Conservation (phyloP, 2,329 filamentous ascomycete genomes). For the Sporothrix dimorphospora region DNA sequence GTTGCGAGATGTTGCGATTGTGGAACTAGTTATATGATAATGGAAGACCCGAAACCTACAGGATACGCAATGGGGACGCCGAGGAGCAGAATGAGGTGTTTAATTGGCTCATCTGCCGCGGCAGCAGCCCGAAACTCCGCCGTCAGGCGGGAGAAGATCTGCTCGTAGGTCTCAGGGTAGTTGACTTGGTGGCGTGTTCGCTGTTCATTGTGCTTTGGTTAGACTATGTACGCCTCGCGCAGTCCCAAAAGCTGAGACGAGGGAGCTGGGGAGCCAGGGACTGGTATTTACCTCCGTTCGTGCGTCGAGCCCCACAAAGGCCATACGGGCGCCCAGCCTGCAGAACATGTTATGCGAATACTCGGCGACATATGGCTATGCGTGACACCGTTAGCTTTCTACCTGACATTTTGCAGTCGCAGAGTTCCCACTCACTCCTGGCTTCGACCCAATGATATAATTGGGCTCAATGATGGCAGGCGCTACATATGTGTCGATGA, state of each 20-base stretch:
- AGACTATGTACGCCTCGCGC: no score
- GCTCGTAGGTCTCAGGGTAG: conserved; percentile 86
- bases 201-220: conserved; percentile 39
- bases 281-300: conserved; percentile 74
- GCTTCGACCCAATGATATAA: conserved; percentile 76
- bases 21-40: neutral
- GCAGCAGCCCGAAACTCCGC: conserved; percentile 69
- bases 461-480: conserved; percentile 61
- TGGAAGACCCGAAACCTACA: conserved; percentile 46
- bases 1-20: neutral
- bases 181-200: conserved; percentile 93
- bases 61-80: conserved; percentile 88
- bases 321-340: conserved; percentile 78
- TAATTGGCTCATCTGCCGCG: conserved; percentile 73
- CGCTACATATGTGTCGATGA: conserved; percentile 74
- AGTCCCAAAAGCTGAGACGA: no score
- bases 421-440: conserved; percentile 64
- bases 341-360: conserved; percentile 86
- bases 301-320: conserved; percentile 87
- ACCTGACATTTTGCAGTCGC: neutral
- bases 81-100: conserved; percentile 83
- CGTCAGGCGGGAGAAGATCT: conserved; percentile 76
- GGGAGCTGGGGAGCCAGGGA: neutral
- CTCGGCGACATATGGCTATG: conserved; percentile 85
- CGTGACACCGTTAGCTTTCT: conserved; percentile 34